These are phyloP conservation scores for Lecanicillium sp. DNA, from an alignment of 2,329 filamentous ascomycete species.

Conservation along the genomic window DNA sequence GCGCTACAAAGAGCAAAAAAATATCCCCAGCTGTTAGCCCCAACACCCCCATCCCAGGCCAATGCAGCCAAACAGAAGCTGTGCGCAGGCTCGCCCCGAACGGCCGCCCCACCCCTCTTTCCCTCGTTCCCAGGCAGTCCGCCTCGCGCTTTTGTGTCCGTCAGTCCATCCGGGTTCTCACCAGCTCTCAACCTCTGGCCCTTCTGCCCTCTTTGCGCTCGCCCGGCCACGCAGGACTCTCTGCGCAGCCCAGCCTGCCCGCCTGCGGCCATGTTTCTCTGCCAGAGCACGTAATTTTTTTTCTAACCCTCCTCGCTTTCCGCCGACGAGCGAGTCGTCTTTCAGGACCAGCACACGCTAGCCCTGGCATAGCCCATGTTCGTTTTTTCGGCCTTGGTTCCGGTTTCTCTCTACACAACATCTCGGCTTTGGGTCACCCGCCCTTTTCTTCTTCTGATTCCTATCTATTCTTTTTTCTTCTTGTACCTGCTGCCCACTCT, in stretches of 20 bases:
- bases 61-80: not conserved
- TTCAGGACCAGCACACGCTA: slow-evolving; percentile 9
- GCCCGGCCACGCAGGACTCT: no score
- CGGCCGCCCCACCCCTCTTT: not conserved
- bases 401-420: not conserved
- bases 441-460: not conserved
- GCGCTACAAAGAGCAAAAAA: no score
- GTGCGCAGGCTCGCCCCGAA: not conserved
- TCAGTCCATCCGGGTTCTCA: slow-evolving; percentile 14
- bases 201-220: not conserved
- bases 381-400: not conserved
- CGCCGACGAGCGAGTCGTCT: no score
- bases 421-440: not conserved
- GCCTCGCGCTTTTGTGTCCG: not conserved
- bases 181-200: slow-evolving; percentile 3
- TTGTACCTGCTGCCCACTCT: not conserved
- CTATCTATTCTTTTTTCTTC: not conserved
- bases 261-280: slow-evolving; percentile 1
- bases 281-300: slow-evolving; percentile 10
- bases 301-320: no score
- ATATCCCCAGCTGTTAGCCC: no score
- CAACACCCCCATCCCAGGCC: no score
- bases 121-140: no score
- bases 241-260: not conserved
- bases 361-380: not conserved